Conservation (phyloP, 2,329 filamentous ascomycete species). For the Zymoseptoria brevis region DNA sequence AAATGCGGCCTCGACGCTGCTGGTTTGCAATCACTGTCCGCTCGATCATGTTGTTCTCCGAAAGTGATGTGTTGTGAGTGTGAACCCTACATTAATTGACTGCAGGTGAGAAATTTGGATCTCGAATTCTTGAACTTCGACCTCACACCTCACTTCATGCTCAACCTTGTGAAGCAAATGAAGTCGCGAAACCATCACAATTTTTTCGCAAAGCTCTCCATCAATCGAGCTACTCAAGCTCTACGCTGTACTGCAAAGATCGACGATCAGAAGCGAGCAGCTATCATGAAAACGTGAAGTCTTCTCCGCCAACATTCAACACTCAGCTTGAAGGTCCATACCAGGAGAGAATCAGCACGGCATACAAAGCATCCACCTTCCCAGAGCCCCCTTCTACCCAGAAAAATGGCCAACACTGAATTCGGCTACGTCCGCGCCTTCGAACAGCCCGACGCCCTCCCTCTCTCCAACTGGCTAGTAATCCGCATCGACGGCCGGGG, state of each 20-base stretch:
- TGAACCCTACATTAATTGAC: not conserved
- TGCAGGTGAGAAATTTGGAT: not conserved
- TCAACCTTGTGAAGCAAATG: not conserved
- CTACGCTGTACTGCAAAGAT: not conserved
- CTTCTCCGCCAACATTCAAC: not conserved
- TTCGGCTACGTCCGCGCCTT: constrained; percentile 92
- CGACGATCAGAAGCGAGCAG: not conserved
- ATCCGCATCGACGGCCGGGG: constrained; percentile 88
- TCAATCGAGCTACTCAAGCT: not conserved
- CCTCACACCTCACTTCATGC: not conserved
- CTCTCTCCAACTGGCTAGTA: constrained; percentile 93
- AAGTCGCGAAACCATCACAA: not conserved
- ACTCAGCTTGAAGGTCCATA: not conserved
- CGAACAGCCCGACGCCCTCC: constrained; percentile 69
- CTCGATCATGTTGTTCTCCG: not conserved
- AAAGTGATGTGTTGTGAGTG: not conserved
- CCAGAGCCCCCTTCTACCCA: no score
- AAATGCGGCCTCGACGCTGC: not conserved
- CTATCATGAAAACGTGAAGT: not conserved
- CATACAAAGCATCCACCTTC: not conserved
- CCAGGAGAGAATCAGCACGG: not conserved
- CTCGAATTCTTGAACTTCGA: not conserved
- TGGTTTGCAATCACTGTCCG: not conserved
- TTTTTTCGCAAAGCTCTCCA: no score
- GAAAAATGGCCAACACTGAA: constrained; percentile 42